phyloP scores from a whole-genome alignment of 805 yeast genomes.

The Candida nemodendra region DNA sequence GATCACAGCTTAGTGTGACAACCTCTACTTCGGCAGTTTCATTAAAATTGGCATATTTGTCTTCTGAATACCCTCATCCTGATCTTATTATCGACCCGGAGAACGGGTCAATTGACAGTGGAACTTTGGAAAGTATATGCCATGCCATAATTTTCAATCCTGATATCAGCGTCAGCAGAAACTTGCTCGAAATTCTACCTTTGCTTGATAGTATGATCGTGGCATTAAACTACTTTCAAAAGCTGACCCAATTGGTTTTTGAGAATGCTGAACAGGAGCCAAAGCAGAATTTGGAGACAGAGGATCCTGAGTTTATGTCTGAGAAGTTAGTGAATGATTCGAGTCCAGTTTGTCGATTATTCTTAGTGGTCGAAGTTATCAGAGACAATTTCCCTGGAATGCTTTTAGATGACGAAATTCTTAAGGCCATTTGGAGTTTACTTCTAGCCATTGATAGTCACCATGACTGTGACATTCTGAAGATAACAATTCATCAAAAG shows the following conservation, averaged over 20 bases:
- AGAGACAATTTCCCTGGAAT: constrained; percentile 65
- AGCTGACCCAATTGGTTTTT: constrained; percentile 24
- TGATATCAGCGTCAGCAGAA: constrained; percentile 34
- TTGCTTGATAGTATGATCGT: constrained; percentile 47
- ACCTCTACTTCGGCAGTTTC: constrained; percentile 10
- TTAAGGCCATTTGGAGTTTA: constrained; percentile 55
- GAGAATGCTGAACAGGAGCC: constrained; percentile 2
- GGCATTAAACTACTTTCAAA: constrained; percentile 42
- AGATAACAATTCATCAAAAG: constrained; percentile 47
- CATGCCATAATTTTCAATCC: constrained; percentile 68
- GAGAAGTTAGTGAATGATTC: constrained; percentile 3
- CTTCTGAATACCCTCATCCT: constrained; percentile 60
- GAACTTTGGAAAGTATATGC: constrained; percentile 69
- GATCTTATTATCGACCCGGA: constrained; percentile 49
- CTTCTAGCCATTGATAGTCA: constrained; percentile 50
- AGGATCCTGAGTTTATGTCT: neutral
- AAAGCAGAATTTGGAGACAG: constrained; percentile 1
- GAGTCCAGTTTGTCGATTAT: constrained; percentile 37
- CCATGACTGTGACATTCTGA: constrained; percentile 51
- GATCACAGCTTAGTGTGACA: constrained; percentile 18
- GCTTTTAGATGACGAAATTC: constrained; percentile 60
- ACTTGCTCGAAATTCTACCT: constrained; percentile 54
- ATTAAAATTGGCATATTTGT: constrained; percentile 31
- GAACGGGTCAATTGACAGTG: constrained; percentile 45
- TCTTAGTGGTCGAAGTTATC: constrained; percentile 53